A percentile compares a stretch with the other conserved stretches of the same genome.
phyloP scores from a whole-genome alignment of 2,329 filamentous ascomycete species.

The Corynespora cassiicola region DNA sequence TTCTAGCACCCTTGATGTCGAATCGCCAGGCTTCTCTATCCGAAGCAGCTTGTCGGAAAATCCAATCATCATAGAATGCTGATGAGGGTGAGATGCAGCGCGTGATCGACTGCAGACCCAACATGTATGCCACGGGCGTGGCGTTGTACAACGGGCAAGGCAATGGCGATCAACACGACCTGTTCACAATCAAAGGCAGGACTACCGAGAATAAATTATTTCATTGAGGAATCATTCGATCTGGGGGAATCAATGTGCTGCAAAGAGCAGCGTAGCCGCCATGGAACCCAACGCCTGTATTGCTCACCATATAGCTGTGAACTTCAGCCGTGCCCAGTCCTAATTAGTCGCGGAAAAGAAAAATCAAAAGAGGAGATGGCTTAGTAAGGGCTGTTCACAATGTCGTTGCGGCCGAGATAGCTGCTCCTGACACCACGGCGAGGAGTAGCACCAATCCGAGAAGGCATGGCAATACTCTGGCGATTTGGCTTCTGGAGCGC shows the following conservation, averaged over 20 bases:
- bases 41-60: too few species aligned
- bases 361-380: conserved; percentile 1
- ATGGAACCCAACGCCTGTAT: conserved; percentile 1
- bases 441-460: conserved; percentile 53
- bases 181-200: too few species aligned
- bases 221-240: conserved; percentile 1
- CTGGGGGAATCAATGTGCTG: conserved; percentile 5
- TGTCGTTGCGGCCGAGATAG: conserved; percentile 79
- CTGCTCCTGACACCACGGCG: conserved; percentile 59
- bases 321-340: conserved; percentile 1
- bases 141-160: too few species aligned
- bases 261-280: background rate
- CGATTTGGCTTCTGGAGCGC: conserved; percentile 86
- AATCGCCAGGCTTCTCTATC: too few species aligned
- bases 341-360: background rate
- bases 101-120: too few species aligned
- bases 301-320: background rate
- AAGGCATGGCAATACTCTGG: conserved; percentile 81
- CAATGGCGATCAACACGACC: too few species aligned
- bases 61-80: too few species aligned
- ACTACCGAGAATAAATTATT: too few species aligned
- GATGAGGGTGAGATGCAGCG: too few species aligned
- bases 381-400: conserved; percentile 77
- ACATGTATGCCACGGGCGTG: too few species aligned
- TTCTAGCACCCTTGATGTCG: conserved; percentile 1